Percentiles rank a stretch among this genome's conserved stretches.
Evolutionary conservation across 306 rosid species (phyloP).

Genomic region (Sicyos edulis): DNA sequence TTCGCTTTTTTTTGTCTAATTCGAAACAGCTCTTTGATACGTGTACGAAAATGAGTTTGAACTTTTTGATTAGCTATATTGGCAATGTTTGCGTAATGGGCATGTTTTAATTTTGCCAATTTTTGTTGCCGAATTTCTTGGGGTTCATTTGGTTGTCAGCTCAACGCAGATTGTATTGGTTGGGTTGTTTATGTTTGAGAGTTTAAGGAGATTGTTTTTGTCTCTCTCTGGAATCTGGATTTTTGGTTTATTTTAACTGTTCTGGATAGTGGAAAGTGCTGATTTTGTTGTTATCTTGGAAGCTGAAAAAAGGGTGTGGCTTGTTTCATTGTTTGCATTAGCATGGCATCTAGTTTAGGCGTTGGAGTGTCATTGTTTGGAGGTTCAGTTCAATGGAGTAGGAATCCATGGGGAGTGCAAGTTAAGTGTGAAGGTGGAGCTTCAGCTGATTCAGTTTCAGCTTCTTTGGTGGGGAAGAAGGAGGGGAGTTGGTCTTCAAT

Average conservation of each 20-base stretch:
- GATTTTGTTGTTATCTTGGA: not conserved
- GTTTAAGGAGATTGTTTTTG: too few relatives aligned
- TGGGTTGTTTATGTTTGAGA: not conserved
- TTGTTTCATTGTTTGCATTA: not conserved
- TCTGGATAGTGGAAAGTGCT: not conserved
- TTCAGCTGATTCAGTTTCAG: too few relatives aligned
- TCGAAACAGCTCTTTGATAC: not conserved
- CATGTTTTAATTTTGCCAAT: not conserved
- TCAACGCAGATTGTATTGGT: not conserved
- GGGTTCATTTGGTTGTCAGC: not conserved
- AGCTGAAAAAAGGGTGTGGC: not conserved
- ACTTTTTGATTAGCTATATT: not conserved
- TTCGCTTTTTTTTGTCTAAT: not conserved
- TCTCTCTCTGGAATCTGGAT: not conserved
- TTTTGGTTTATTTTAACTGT: not conserved
- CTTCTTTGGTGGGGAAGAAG: slow-evolving; percentile 34
- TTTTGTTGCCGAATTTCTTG: not conserved
- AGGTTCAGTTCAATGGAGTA: not conserved
- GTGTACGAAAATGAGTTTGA: not conserved
- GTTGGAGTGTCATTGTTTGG: slow-evolving; percentile 33
- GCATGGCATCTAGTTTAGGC: slow-evolving; percentile 46
- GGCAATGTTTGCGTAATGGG: not conserved
- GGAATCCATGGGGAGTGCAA: too few relatives aligned
- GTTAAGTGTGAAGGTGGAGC: too few relatives aligned
- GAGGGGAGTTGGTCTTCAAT: slow-evolving; percentile 28